Evolutionary conservation across 208 protist species (phyloP), one percentile per base, ranked within the genome.

Genomic region (Leishmania turanica): DNA sequence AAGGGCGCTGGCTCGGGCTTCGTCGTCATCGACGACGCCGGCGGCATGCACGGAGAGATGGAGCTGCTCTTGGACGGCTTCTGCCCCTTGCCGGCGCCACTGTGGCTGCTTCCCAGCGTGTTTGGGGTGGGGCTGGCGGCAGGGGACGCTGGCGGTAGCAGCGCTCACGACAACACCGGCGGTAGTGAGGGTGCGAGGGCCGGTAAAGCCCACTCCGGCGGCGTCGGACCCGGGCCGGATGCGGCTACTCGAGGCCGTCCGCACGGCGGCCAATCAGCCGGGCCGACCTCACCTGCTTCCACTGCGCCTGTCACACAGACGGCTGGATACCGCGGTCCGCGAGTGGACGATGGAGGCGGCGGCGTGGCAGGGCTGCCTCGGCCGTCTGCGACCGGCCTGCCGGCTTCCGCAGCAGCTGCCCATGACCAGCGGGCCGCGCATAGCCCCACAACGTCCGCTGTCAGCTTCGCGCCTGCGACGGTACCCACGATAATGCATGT

Each of bases 81-180:
- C 51, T 89, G 88, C 58, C 65, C 65, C 0, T 79, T 89, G 49
- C 88, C 88, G 6, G 86, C 83, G 34, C 88, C 88, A 17, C 40
- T 85, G 60, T 91, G 88, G 88, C 68, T 77, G 19, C 79, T 91
- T 21, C 83, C 88, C 37, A 75, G 64, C 45, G 64, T 79, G 11
- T 79, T 90, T n/a, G 77, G 79, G 9, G 56, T 54, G 75, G 27
- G 49, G 2, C n/a, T 76, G 45, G 21, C 65, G 17, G 31, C 62
- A 2, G 78, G 78, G 49, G 77, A 42, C 51, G 49, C n/a, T 37
- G 51, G n/a, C 17, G 54, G 66, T 34, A 65, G 58, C 60, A 34
- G 37, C 19, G 11, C 2, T 15, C 74, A 31, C 34, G 6, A 34
- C 72, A 19, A n/a, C 64, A 73, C 69, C 40, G 45, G 69, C 11